These are phyloP conservation scores for Suhomyces bolitotheri DNA, from an alignment of 1,139 yeast species.

Conservation along the genomic window DNA sequence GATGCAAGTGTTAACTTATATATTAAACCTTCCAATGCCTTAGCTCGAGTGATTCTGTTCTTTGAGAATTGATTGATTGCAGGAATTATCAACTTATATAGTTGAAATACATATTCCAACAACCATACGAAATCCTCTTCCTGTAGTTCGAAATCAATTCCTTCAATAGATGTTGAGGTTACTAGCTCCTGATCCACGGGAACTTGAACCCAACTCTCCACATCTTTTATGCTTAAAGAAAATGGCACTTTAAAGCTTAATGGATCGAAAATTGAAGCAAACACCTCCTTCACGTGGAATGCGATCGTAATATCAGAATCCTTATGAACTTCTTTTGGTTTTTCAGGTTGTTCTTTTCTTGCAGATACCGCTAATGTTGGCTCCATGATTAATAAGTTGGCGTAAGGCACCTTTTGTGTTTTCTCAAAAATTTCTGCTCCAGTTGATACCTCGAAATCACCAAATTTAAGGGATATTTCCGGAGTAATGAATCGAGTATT, in stretches of 20 bases:
- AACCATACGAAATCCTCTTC: slow-evolving; percentile 42
- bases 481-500: slow-evolving; percentile 57
- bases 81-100: slow-evolving; percentile 22
- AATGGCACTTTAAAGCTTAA: slow-evolving; percentile 25
- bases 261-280: slow-evolving; percentile 27
- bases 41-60: slow-evolving; percentile 18
- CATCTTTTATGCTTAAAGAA: slow-evolving; percentile 25
- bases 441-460: slow-evolving; percentile 28
- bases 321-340: slow-evolving; percentile 3
- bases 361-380: slow-evolving; percentile 40
- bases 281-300: slow-evolving; percentile 33
- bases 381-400: slow-evolving; percentile 32
- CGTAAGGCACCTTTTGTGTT: slow-evolving; percentile 22
- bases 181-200: slow-evolving; percentile 25
- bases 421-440: slow-evolving; percentile 20
- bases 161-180: slow-evolving; percentile 36
- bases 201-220: slow-evolving; percentile 47
- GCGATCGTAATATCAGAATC: slow-evolving; percentile 26
- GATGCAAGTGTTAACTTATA: slow-evolving; percentile 66
- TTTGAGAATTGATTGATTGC: slow-evolving; percentile 24
- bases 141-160: slow-evolving; percentile 33
- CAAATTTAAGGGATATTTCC: slow-evolving; percentile 46
- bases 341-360: slow-evolving; percentile 11
- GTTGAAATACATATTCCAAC: slow-evolving; percentile 24
- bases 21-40: slow-evolving; percentile 43